These are phyloP conservation scores for Gossypium trilobum DNA, from an alignment of 441 rosid species.

Conservation along the genomic window DNA sequence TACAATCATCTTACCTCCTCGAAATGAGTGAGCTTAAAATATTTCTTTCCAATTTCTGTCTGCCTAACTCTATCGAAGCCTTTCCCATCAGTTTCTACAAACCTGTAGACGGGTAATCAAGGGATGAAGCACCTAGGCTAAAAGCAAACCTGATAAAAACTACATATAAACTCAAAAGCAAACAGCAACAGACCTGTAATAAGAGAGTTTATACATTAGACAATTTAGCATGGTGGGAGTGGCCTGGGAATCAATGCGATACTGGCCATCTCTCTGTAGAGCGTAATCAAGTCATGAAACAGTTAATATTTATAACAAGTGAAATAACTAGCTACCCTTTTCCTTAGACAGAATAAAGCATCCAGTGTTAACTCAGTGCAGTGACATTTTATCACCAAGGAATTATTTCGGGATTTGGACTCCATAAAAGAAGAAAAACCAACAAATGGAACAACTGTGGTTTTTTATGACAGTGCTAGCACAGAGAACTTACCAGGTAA, in stretches of 20 bases:
- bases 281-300: slow-evolving; percentile 7
- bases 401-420: not conserved
- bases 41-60: slow-evolving; percentile 93
- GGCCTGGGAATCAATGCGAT: slow-evolving; percentile 87
- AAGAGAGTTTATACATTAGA: slow-evolving; percentile 94
- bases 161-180: slow-evolving; percentile 7
- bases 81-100: slow-evolving; percentile 89
- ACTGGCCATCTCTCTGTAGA: slow-evolving; percentile 90
- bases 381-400: not conserved
- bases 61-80: slow-evolving; percentile 82
- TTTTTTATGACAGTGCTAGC: not conserved
- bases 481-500: slow-evolving; percentile 54
- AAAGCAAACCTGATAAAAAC: slow-evolving; percentile 13
- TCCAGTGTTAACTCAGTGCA: not conserved
- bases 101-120: slow-evolving; percentile 33
- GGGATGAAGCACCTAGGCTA: not conserved
- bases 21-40: slow-evolving; percentile 86
- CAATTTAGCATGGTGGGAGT: slow-evolving; percentile 90
- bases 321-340: not conserved
- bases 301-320: not conserved
- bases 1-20: slow-evolving; percentile 62
- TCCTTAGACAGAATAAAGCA: not conserved
- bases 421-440: not conserved
- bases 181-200: slow-evolving; percentile 58
- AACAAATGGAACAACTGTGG: not conserved